These are phyloP conservation scores for Euphrasia confusa DNA, from an alignment of 257 asterid genomes.

Conservation along the genomic window DNA sequence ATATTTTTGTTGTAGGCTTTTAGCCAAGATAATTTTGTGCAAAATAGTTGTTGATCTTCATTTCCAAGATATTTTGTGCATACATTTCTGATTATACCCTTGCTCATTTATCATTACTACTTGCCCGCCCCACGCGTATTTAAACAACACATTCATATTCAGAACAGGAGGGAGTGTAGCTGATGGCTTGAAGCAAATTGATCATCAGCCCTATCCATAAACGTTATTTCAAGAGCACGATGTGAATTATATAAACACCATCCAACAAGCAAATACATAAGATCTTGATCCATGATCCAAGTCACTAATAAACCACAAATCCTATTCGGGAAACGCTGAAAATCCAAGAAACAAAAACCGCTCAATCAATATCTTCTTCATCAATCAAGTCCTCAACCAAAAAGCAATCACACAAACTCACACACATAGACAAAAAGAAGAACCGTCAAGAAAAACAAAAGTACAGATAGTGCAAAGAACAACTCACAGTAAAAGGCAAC, in stretches of 20 bases:
- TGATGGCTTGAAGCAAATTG: no score
- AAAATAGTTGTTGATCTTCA: neutral
- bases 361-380: neutral
- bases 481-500: conserved; percentile 92
- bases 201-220: no score
- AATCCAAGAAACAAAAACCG: neutral
- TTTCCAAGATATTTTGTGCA: neutral
- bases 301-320: neutral
- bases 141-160: no score
- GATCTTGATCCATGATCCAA: neutral
- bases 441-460: neutral
- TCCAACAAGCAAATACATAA: neutral
- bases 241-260: neutral
- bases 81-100: no score
- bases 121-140: no score
- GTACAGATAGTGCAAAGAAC: conserved; percentile 19
- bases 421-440: neutral
- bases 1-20: no score
- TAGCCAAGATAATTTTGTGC: no score
- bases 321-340: neutral
- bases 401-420: neutral
- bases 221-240: neutral
- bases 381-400: conserved; percentile 2
- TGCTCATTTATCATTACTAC: no score
- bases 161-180: neutral